These are phyloP conservation scores for Cordyceps tenuipes DNA, from an alignment of 2,329 filamentous ascomycete species.

Conservation along the genomic window DNA sequence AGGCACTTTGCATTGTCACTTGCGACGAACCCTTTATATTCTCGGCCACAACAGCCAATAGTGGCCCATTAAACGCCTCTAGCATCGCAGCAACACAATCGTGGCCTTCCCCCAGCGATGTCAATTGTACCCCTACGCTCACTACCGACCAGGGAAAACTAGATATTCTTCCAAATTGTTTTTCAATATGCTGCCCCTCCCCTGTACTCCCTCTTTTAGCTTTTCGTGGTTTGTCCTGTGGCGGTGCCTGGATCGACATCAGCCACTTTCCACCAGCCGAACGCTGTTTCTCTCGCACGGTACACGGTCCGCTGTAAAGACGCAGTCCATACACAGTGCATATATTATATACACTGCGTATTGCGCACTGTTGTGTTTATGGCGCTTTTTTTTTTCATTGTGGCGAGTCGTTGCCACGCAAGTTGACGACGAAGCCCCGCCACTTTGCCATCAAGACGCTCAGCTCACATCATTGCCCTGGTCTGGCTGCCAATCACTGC, in stretches of 20 bases:
- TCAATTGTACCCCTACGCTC: background rate
- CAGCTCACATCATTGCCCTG: background rate
- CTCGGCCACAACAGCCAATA: background rate
- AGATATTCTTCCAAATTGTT: background rate
- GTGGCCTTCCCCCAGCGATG: background rate
- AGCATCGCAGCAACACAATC: background rate
- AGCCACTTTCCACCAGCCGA: slow-evolving; percentile 3
- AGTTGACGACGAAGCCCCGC: slow-evolving; percentile 5
- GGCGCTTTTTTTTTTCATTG: background rate
- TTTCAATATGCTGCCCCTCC: too few species aligned
- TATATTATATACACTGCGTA: background rate
- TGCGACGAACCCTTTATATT: background rate
- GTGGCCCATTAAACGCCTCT: background rate
- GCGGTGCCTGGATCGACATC: slow-evolving; percentile 5
- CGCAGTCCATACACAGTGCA: background rate
- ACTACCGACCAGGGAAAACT: background rate
- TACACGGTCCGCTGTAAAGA: background rate
- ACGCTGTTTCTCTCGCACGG: background rate
- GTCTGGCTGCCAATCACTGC: background rate
- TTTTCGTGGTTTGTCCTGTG: background rate
- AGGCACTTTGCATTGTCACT: background rate
- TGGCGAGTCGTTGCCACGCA: background rate
- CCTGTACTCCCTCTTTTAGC: background rate
- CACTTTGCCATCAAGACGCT: background rate
- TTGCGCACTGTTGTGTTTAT: background rate